Evolutionary conservation across 495 filamentous ascomycete genomes (phyloP).

Genomic region (Xylaria sp.): DNA sequence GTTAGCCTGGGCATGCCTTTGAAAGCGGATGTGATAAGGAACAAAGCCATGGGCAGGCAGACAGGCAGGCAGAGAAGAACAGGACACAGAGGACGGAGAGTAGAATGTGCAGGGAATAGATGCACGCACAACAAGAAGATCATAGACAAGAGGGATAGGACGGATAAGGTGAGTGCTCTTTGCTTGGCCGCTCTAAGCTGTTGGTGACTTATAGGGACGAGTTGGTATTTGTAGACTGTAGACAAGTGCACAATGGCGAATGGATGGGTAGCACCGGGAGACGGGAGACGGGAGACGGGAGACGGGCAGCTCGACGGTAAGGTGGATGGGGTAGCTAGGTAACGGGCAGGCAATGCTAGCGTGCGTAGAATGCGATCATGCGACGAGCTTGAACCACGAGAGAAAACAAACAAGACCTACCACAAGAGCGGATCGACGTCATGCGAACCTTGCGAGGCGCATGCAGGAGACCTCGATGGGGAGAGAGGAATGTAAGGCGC

Average conservation of each 20-base stretch:
- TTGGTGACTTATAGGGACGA: not conserved
- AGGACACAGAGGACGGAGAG: not conserved
- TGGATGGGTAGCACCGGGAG: not conserved
- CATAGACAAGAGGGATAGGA: not conserved
- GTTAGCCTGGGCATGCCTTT: not conserved
- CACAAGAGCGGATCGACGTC: constrained; percentile 19
- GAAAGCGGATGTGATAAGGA: not conserved
- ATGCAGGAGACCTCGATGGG: not conserved
- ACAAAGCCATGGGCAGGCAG: constrained; percentile 11
- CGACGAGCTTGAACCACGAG: constrained; percentile 1
- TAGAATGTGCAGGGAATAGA: not conserved
- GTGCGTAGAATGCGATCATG: not conserved
- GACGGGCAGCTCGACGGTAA: not conserved
- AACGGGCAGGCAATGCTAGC: not conserved
- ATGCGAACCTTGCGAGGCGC: constrained; percentile 11
- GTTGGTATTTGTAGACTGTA: constrained; percentile 3
- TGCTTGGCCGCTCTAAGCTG: not conserved
- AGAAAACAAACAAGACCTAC: constrained; percentile 7
- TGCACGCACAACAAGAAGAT: not conserved
- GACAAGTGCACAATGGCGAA: not conserved
- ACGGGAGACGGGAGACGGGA: not conserved
- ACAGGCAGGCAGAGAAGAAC: not conserved
- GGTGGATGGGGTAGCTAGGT: not conserved
- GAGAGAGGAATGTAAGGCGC: not conserved
- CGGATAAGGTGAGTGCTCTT: not conserved